Base-by-base conservation (phyloP, 345 rosid genomes). In the Moricandia moricandioides region DNA sequence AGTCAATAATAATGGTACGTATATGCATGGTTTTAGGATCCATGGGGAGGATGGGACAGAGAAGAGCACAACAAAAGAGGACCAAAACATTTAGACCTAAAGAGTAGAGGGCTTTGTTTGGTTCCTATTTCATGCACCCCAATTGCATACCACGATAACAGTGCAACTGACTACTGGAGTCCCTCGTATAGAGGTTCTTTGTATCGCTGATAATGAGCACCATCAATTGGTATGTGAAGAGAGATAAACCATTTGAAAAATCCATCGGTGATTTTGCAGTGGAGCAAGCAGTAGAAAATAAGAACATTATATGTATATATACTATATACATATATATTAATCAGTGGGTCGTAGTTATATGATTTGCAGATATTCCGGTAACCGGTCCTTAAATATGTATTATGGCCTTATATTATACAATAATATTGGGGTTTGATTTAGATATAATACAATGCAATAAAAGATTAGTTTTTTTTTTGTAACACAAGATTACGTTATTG, bases 81-180 rank as follows among this genome's bases (percentile, higher is more conserved):
- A 3, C 37, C 34, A 27, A 85, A 82, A 77, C 26, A 66, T 72
- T 16, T 78, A 31, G 98, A 90, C 74, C 70, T 92, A 14, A 84
- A 79, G 72, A 88, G 90, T 82, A 86, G 86, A 78, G 98, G 98
- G 3, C 90, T 92, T 57, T 88, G 98, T 80, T 84, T 92, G 73
- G 88, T 92, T 78, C 98, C 98, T 0, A 67, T 85, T 56, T 84
- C 95, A 0, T 86, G 81, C 67, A 85, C 89, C 0, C 96, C 96
- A 64, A 82, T 82, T 37, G 80, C 82, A 39, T 90, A 74, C 47
- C 92, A 84, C 5, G 92, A 92, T 71, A 90, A 75, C 82, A 72
- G 81, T 0, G 96, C 92, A 74, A 79, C 92, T 5, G 97, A 92
- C 79, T 92, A 86, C 78, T 92, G 96, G 96, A 88, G 91, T 27